Conservation (phyloP, 495 filamentous ascomycete genomes). For the Elaphomyces granulatus region DNA sequence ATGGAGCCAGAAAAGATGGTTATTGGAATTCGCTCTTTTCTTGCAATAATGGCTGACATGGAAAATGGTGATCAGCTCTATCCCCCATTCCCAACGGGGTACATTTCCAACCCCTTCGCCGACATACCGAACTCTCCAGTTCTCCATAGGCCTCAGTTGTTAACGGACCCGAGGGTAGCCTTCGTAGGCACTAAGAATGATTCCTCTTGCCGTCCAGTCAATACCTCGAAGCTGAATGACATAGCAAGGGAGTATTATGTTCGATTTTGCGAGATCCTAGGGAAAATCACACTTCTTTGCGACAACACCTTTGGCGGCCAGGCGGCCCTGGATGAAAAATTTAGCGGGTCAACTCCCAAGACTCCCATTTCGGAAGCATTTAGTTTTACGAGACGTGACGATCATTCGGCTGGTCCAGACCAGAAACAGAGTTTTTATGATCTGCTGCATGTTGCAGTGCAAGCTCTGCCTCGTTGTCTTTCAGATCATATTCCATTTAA, state of each 20-base stretch:
- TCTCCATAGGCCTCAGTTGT: constrained; percentile 26
- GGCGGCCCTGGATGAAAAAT: constrained; percentile 88
- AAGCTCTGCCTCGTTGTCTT: constrained; percentile 84
- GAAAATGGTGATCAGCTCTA: constrained; percentile 66
- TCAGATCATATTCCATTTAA: constrained; percentile 86
- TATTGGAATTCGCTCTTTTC: constrained; percentile 84
- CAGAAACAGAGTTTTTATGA: constrained; percentile 94
- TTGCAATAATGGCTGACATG: constrained; percentile 86
- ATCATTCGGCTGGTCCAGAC: constrained; percentile 56
- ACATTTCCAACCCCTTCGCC: constrained; percentile 31
- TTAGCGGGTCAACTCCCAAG: constrained; percentile 70
- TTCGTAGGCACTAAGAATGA: constrained; percentile 21
- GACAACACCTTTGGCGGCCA: constrained; percentile 96
- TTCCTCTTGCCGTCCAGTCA: constrained; percentile 50
- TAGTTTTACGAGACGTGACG: constrained; percentile 71
- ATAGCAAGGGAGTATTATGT: constrained; percentile 69
- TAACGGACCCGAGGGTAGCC: constrained; percentile 22
- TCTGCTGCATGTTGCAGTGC: constrained; percentile 85
- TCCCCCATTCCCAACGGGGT: constrained; percentile 62
- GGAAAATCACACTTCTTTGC: constrained; percentile 89
- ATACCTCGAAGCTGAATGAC: constrained; percentile 55
- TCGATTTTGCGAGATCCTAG: constrained; percentile 85
- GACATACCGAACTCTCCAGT: constrained; percentile 21
- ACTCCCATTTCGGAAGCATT: constrained; percentile 92
- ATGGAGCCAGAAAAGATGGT: constrained; percentile 94